Evolutionary conservation across 2,329 filamentous ascomycete species (phyloP), one percentile per base, ranked within the genome.

Genomic region (Leptosphaerulina australis): DNA sequence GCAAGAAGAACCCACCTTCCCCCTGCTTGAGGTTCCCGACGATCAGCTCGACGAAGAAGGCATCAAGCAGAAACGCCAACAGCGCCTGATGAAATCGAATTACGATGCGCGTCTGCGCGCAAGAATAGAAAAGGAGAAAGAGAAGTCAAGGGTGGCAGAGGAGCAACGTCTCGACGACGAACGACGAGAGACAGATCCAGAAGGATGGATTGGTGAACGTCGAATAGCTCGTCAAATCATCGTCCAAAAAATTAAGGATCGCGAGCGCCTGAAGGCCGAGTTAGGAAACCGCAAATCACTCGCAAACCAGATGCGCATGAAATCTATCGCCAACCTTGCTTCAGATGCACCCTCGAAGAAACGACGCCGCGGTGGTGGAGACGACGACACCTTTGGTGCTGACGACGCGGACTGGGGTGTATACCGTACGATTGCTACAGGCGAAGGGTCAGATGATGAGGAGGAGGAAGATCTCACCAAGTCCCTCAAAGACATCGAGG

Each of bases 401-500:
- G 93, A 99, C 71, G 94, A 99, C 67, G 92, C 95, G 49, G 94
- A 99, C 72, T 99, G 94, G 94, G 91, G 91, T 50, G 91, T 99
- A 11, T 99, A 99, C 74, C 87, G 94, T 44, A 90, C 90, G 30
- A 95, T 97, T 49, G 90, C 91, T 2, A 91, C 89, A 0, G 91
- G 91, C 40, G 88, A 88, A 43, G 62, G 81, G 60, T 90, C 88
- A 67, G 90, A 94, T 55, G 92, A 97, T 60, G 91, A 96, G 40
- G 92, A 96, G 69, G 93, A 97, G 69, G 90, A 93, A 71, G 93
- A 97, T 65, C 82, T 96, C 0, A 82, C 84, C 49, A 83, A 81
- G 4, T 83, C 81, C 49, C 82, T 99, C 35, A 89, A 89, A 68
- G 79, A 77, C 1, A 83, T 97, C 10, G 94, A 99, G 76, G 81